phyloP scores from a whole-genome alignment of 2,329 filamentous ascomycete genomes.

The Xylaria sp. region DNA sequence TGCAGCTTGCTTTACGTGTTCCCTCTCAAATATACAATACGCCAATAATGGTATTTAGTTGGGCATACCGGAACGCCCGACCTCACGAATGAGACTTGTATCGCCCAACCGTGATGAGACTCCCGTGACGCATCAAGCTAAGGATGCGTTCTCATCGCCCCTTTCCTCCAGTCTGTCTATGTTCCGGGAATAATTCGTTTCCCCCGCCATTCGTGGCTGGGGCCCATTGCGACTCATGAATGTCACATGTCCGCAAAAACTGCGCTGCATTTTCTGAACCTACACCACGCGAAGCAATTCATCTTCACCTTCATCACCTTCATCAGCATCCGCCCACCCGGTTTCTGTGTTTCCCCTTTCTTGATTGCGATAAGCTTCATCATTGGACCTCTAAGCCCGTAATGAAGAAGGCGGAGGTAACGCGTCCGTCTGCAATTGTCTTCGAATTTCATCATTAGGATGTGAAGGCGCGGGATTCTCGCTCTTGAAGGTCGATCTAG shows the following conservation, averaged over 20 bases:
- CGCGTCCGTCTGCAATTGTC: constrained; percentile 61
- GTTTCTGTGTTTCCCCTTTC: background rate
- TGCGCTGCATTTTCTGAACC: background rate
- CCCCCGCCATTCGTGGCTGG: background rate
- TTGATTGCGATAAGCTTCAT: too few relatives aligned
- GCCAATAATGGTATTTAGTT: background rate
- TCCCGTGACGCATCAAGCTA: constrained; percentile 23
- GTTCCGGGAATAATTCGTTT: background rate
- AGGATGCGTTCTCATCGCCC: background rate
- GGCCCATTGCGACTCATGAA: background rate
- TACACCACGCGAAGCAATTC: background rate
- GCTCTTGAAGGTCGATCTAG: constrained; percentile 52
- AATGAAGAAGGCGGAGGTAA: constrained; percentile 49
- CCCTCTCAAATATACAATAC: background rate
- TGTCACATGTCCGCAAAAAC: background rate
- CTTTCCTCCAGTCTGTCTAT: constrained; percentile 21
- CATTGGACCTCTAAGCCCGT: constrained; percentile 40
- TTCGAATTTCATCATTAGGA: constrained; percentile 65
- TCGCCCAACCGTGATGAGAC: constrained; percentile 23
- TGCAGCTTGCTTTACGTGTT: background rate
- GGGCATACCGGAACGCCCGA: constrained; percentile 25
- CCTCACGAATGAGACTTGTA: constrained; percentile 21
- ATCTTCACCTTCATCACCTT: background rate
- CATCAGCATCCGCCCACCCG: background rate
- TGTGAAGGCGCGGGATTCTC: constrained; percentile 56